phyloP scores from a whole-genome alignment of 768 basidiomycete species.

The Russula foetens region DNA sequence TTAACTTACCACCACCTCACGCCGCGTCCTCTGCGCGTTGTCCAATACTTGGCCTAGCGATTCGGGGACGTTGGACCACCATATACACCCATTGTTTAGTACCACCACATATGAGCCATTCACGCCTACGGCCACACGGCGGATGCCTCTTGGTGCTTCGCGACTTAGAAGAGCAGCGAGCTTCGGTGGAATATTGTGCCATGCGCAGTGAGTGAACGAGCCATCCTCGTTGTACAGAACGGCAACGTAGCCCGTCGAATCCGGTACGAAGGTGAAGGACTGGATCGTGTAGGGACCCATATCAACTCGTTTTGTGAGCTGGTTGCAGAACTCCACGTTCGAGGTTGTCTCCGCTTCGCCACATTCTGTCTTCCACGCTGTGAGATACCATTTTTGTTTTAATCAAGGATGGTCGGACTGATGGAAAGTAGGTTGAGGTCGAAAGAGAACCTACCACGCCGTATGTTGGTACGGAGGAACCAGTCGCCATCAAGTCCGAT shows the following conservation, averaged over 20 bases:
- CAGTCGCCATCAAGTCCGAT: slow-evolving; percentile 12
- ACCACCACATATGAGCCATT: slow-evolving; percentile 6
- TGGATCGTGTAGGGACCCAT: slow-evolving; percentile 4
- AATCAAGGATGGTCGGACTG: neutral
- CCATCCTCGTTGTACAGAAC: slow-evolving; percentile 1
- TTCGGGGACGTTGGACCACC: slow-evolving; percentile 2
- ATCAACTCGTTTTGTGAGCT: neutral
- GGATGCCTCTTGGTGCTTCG: neutral
- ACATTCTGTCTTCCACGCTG: slow-evolving; percentile 7
- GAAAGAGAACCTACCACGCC: slow-evolving; percentile 5
- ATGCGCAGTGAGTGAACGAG: neutral
- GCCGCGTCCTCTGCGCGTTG: neutral
- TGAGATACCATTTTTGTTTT: neutral
- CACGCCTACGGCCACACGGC: slow-evolving; percentile 7
- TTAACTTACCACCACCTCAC: neutral
- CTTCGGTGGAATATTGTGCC: slow-evolving; percentile 1
- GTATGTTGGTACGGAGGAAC: slow-evolving; percentile 7
- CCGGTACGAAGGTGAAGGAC: slow-evolving; percentile 8
- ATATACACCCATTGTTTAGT: neutral
- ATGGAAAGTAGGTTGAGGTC: too few relatives aligned
- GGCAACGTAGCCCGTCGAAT: neutral
- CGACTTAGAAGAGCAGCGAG: neutral
- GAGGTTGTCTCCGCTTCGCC: neutral
- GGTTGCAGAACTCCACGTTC: slow-evolving; percentile 5
- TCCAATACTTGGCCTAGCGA: neutral